Base-by-base conservation (phyloP, 208 protist genomes). In the Acanthamoeba rhysodes region DNA sequence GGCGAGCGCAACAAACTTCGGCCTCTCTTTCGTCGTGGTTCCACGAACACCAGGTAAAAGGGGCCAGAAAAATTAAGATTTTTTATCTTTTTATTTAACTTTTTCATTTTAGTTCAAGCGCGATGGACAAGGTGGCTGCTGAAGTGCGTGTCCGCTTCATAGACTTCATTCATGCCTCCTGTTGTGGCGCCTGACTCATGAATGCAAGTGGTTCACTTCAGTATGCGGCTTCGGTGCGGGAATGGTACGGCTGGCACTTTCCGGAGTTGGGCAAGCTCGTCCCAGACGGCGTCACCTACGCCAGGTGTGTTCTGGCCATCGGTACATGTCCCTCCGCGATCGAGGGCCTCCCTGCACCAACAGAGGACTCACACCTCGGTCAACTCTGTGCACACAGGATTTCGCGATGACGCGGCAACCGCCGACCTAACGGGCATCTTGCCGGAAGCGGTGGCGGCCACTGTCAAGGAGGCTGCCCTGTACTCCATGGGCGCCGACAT, bases 181-280 rank as follows among this genome's bases (percentile, higher is more conserved):
- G 45, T 48, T 24, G 20, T 64, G 57, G 20, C 2, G 16, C 16
- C 55, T 64, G 14, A 64, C 57, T 64, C 57, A 5, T 64, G 57
- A 27, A 59, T 16, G 7, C 55, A 59, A 64, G 57, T 64, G 20
- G 14, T 59, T 16, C 55, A 7, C 57, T 27, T 16, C 57, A 64
- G 95, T 99, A 99, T 96, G 99, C 98, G 8, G 99, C 99, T 99
- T 98, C 99, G 82, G 98, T 99, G 48, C 95, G 96, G 64, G 99
- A 99, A 98, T 99, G 99, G 99, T 99, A 99, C 97, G 99, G 99
- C 53, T 99, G 99, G 99, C 99, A 99, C 98, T 99, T 99, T 98
- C 99, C 99, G 22, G 99, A 99, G 97, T 96, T 99, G 24, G 96
- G 96, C 68, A 99, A 99, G 97, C 97, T 99, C 41, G 97, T 99